Evolutionary conservation across 148 eudicot genomes (phyloP).

Genomic region (Vaccinium corymbosum): DNA sequence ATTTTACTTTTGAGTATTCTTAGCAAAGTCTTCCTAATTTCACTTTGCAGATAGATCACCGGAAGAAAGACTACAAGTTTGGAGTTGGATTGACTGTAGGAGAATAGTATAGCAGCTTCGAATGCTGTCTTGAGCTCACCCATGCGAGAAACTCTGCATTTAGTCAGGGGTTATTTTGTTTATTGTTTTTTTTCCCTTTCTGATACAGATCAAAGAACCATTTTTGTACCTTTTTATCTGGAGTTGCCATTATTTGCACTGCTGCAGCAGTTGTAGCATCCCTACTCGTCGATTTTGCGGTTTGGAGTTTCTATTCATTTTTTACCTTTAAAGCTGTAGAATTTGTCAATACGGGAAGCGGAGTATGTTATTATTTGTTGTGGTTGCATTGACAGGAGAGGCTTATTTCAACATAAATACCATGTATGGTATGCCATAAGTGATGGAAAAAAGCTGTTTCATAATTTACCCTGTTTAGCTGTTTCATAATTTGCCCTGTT

Average conservation of each 20-base stretch:
- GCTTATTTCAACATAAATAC: neutral
- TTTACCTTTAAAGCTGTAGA: conserved; percentile 14
- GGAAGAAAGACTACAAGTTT: conserved; percentile 38
- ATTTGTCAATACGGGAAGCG: neutral
- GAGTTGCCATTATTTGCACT: conserved; percentile 6
- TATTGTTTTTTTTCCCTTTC: neutral
- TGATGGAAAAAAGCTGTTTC: neutral
- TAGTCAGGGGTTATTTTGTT: neutral
- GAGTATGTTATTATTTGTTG: neutral
- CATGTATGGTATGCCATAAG: neutral
- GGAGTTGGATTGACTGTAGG: conserved; percentile 40
- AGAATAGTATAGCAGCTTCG: conserved; percentile 22
- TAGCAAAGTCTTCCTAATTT: neutral
- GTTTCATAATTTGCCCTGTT: no score
- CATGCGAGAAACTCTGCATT: conserved; percentile 8
- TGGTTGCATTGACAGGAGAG: neutral
- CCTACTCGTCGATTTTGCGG: conserved; percentile 5
- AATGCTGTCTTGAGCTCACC: conserved; percentile 8
- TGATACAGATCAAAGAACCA: conserved; percentile 15
- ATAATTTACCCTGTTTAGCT: neutral
- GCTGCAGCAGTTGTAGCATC: conserved; percentile 9
- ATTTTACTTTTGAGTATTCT: neutral
- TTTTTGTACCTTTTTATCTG: conserved; percentile 18
- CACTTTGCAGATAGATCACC: conserved; percentile 34
- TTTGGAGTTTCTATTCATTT: conserved; percentile 1